Evolutionary conservation across 305 asterid species (phyloP), one percentile per base, ranked within the genome.

Genomic region (Fraxinus latifolia): DNA sequence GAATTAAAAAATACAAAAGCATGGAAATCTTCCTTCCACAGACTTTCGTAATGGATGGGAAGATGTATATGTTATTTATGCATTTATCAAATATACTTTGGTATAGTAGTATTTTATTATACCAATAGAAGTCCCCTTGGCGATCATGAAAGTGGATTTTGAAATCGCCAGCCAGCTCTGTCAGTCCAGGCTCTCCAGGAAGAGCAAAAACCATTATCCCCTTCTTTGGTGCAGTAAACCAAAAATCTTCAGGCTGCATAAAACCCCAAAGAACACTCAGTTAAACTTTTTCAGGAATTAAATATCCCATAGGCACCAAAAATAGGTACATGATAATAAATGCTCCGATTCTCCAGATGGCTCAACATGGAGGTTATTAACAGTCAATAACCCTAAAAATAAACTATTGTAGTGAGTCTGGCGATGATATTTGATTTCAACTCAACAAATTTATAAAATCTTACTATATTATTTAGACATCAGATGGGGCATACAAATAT

Each of bases 71-170:
- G n/a, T 25, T 65, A 25, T 21, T 65, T 27, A 27, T 15, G 14
- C 74, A 27, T 67, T 12, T 7, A 29, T 68, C 37, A 14, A 29
- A 29, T 67, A 11, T 12, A 29, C 17, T 25, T 12, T 5, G 36
- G 74, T 9, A 0, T 27, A 67, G 8, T 67, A 2, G 74, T 14
- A 68, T 68, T 37, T 12, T 79, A 36, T 33, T 11, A 67, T 92
- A 96, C 99, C 99, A 96, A 86, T 96, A 96, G 88, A 96, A 96
- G 89, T 94, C 99, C 78, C 99, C 99, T 85, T 96, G 98, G 50
- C 99, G 90, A 83, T 96, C 99, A 84, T 92, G 97, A 88, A 96
- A 96, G 83, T 94, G 98, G 88, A 96, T 90, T 87, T 93, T 96
- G 89, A 96, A 96, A 88, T 96, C 97, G 74, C 99, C 98, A 81